Percentiles rank a stretch among this genome's conserved stretches.
phyloP scores from a whole-genome alignment of 2,329 filamentous ascomycete species.

The Berkeleyomyces rouxiae region DNA sequence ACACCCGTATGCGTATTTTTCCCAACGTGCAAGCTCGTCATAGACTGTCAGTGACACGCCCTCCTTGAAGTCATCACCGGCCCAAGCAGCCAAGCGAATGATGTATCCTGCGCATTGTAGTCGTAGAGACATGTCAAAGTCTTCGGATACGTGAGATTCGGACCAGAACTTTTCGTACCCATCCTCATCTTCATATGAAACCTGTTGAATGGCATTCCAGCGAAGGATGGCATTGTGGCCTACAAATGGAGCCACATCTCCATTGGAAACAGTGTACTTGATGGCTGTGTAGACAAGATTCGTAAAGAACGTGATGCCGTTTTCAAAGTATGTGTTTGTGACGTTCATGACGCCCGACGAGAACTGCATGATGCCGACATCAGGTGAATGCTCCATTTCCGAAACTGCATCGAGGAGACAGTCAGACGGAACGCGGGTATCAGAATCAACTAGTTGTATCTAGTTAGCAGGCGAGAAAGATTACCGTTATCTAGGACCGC shows the following conservation, averaged over 20 bases:
- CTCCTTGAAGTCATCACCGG: constrained; percentile 64
- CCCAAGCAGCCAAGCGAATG: constrained; percentile 56
- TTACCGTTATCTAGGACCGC: background rate
- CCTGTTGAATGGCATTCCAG: constrained; percentile 60
- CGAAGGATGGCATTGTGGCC: constrained; percentile 66
- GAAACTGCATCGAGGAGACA: constrained; percentile 65
- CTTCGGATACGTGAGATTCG: constrained; percentile 62
- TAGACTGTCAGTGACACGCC: constrained; percentile 73
- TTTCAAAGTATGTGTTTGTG: constrained; percentile 55
- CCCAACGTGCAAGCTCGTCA: constrained; percentile 70
- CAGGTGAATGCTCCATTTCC: constrained; percentile 65
- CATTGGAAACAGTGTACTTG: constrained; percentile 59
- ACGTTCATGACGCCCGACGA: constrained; percentile 68
- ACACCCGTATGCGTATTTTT: constrained; percentile 75
- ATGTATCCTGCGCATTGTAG: constrained; percentile 57
- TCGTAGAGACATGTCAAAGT: constrained; percentile 68
- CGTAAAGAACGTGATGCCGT: constrained; percentile 54
- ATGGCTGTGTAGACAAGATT: constrained; percentile 64
- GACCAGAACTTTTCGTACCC: constrained; percentile 71
- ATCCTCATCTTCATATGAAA: constrained; percentile 52
- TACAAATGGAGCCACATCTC: constrained; percentile 63
- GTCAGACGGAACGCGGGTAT: constrained; percentile 61
- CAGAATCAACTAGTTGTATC: constrained; percentile 42
- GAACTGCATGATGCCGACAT: constrained; percentile 66
- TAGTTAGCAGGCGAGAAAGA: background rate